A percentile compares a stretch with the other conserved stretches of the same genome.
Evolutionary conservation across 139 green algal genomes (phyloP).

Genomic region (Dunaliella sp.): DNA sequence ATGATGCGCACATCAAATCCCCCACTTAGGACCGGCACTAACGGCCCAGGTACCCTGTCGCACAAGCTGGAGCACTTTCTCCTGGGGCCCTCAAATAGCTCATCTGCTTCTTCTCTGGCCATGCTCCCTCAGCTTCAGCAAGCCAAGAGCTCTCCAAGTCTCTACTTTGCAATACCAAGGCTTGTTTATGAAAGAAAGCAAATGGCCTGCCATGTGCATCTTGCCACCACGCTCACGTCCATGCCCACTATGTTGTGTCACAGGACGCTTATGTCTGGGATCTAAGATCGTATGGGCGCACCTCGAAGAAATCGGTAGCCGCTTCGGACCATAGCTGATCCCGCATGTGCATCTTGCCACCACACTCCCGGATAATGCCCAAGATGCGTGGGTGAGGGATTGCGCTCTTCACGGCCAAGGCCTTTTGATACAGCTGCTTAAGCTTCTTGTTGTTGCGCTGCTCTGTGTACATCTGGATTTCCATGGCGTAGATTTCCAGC

Average conservation of each 20-base stretch:
- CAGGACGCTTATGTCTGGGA: no score
- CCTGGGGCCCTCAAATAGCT: no score
- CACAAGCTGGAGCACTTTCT: no score
- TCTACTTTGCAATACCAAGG: no score
- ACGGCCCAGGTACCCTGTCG: no score
- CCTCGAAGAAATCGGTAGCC: conserved; percentile 98
- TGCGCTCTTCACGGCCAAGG: conserved; percentile 28
- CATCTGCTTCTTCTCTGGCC: no score
- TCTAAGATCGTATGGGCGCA: no score
- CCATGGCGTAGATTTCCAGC: conserved; percentile 96
- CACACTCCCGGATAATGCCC: conserved; percentile 95
- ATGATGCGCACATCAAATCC: no score
- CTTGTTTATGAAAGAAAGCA: no score
- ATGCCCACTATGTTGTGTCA: background rate
- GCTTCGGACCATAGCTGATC: conserved; percentile 86
- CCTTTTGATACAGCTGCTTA: conserved; percentile 61
- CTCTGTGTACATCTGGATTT: conserved; percentile 94
- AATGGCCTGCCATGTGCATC: conserved; percentile 98
- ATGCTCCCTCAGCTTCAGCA: no score
- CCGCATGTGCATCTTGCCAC: conserved; percentile 97
- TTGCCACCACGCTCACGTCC: conserved; percentile 90
- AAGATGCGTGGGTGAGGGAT: conserved; percentile 94
- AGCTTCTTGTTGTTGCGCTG: conserved; percentile 69
- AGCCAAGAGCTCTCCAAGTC: no score
- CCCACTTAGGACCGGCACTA: no score